These are phyloP conservation scores for Oleoguttula mirabilis DNA, from an alignment of 495 filamentous ascomycete species.

Conservation along the genomic window DNA sequence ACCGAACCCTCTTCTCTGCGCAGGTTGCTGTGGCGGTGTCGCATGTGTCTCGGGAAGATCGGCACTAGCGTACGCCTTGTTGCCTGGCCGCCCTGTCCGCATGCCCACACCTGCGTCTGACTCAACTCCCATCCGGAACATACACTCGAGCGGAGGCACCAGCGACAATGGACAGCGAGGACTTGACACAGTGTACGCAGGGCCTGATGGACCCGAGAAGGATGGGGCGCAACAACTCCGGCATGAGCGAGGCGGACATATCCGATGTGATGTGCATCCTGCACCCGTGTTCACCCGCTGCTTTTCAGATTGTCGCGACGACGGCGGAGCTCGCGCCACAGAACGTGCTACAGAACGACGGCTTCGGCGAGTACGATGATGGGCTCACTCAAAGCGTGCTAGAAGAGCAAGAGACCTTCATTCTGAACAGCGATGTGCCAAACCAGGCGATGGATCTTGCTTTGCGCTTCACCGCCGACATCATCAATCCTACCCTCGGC, in stretches of 20 bases:
- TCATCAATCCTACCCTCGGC: constrained; percentile 52
- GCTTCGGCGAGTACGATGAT: constrained; percentile 31
- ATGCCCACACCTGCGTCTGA: background rate
- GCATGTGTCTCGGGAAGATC: background rate
- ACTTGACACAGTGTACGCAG: constrained; percentile 61
- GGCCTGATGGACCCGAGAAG: constrained; percentile 68
- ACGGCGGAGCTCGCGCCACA: constrained; percentile 41
- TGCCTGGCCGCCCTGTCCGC: constrained; percentile 1
- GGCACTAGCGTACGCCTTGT: constrained; percentile 2
- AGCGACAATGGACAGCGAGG: constrained; percentile 25
- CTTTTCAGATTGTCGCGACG: constrained; percentile 51
- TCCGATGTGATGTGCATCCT: constrained; percentile 83
- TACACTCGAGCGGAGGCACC: no score
- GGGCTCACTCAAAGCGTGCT: constrained; percentile 22
- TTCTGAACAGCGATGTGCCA: constrained; percentile 25
- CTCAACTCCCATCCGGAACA: no score
- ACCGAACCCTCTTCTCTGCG: no score
- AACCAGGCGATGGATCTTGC: constrained; percentile 49
- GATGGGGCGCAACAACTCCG: constrained; percentile 61
- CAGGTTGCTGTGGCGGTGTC: no score
- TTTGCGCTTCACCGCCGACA: constrained; percentile 59
- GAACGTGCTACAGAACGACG: constrained; percentile 42
- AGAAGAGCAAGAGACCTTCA: constrained; percentile 41
- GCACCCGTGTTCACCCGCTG: constrained; percentile 60
- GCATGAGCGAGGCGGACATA: constrained; percentile 65